phyloP scores from a whole-genome alignment of 192 early-diverging fungal genomes.

The Gigaspora rosea region DNA sequence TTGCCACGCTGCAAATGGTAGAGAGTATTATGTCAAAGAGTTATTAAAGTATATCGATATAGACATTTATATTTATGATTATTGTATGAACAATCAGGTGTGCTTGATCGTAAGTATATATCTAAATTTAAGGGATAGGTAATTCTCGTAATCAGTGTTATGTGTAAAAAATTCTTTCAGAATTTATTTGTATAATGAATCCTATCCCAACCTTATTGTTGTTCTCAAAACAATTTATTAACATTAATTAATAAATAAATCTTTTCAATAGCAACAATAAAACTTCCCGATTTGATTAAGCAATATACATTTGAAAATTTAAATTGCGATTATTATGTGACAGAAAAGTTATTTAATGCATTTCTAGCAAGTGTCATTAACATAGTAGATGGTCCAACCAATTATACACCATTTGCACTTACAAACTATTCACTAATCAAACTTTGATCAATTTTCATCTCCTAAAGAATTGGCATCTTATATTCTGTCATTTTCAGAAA shows the following conservation, averaged over 20 bases:
- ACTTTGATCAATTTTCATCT: constrained; percentile 36
- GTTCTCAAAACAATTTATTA: neutral
- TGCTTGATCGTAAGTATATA: constrained; percentile 6
- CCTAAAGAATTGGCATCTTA: constrained; percentile 26
- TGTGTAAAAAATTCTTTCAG: no score
- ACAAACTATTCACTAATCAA: constrained; percentile 32
- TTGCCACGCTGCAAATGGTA: constrained; percentile 30
- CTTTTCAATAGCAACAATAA: neutral
- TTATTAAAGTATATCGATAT: constrained; percentile 36
- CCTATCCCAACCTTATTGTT: neutral
- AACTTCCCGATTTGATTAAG: neutral
- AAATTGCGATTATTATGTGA: constrained; percentile 42
- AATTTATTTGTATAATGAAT: no score
- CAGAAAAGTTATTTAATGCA: constrained; percentile 34
- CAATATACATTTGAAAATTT: constrained; percentile 41
- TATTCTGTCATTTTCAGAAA: constrained; percentile 25
- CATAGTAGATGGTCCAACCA: constrained; percentile 38
- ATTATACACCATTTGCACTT: constrained; percentile 37
- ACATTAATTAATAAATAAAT: neutral
- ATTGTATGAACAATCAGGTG: constrained; percentile 34
- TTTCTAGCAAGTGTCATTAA: constrained; percentile 32
- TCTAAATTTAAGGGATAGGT: no score
- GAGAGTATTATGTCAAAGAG: constrained; percentile 40
- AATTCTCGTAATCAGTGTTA: no score
- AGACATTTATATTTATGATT: constrained; percentile 41